phyloP scores from a whole-genome alignment of 2,329 filamentous ascomycete genomes.

The Exophiala sideris region DNA sequence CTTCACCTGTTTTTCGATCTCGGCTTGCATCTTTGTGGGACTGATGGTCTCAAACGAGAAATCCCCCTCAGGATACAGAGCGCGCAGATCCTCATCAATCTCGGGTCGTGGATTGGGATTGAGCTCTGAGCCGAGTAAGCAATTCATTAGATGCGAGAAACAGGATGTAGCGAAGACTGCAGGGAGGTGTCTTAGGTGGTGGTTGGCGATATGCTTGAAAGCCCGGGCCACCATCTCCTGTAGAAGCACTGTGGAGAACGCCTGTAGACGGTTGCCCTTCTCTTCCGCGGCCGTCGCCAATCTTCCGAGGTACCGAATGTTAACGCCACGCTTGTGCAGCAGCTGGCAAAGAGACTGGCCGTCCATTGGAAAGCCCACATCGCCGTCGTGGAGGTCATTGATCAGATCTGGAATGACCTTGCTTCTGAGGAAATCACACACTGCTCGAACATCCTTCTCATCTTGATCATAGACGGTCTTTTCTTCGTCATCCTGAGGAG shows the following conservation, averaged over 20 bases:
- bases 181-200: slow-evolving; percentile 75
- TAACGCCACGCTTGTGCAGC: slow-evolving; percentile 95
- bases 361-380: slow-evolving; percentile 97
- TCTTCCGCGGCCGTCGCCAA: slow-evolving; percentile 67
- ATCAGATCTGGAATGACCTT: slow-evolving; percentile 81
- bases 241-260: slow-evolving; percentile 70
- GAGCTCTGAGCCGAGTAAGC: slow-evolving; percentile 72
- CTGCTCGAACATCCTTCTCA: slow-evolving; percentile 81
- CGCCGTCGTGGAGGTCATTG: slow-evolving; percentile 82
- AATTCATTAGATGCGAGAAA: slow-evolving; percentile 87
- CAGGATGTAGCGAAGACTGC: slow-evolving; percentile 75
- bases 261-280: slow-evolving; percentile 68
- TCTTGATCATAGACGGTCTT: slow-evolving; percentile 79
- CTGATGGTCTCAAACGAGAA: slow-evolving; percentile 77
- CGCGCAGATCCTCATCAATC: slow-evolving; percentile 68
- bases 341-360: slow-evolving; percentile 85
- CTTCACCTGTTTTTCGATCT: slow-evolving; percentile 68
- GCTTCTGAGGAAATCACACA: slow-evolving; percentile 72
- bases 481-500: slow-evolving; percentile 84
- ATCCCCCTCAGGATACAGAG: slow-evolving; percentile 77
- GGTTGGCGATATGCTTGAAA: slow-evolving; percentile 87
- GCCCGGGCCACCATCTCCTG: slow-evolving; percentile 95
- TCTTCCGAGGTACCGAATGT: slow-evolving; percentile 90
- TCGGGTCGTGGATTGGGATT: slow-evolving; percentile 77
- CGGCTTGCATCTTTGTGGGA: slow-evolving; percentile 65